Evolutionary conservation across 495 filamentous ascomycete species (phyloP), one percentile per base, ranked within the genome.

Genomic region (Aspergillus asperescens): DNA sequence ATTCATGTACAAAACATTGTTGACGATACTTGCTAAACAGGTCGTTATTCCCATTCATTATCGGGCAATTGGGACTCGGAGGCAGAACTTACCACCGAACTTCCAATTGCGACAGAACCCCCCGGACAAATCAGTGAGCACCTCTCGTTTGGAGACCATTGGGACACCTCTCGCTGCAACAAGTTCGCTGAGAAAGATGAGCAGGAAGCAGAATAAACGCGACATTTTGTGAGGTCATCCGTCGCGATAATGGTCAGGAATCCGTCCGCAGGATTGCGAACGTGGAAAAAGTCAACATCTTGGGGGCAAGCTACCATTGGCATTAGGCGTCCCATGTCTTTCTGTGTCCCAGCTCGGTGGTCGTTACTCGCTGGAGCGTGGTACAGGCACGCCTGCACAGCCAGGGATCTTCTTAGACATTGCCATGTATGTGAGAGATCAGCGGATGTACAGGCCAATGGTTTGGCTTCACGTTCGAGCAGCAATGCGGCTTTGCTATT

Each of bases 51-150:
- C n/a, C n/a, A 0, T 37, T 22, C 7, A 16, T 42, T 43, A 44
- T 24, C 29, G n/a, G n/a, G n/a, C n/a, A n/a, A n/a, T 2, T 6
- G 27, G 15, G n/a, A 32, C 18, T 42, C 4, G 13, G 34, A 24
- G 18, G 35, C 0, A 39, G 12, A 20, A 10, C 27, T 22, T 59
- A 59, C 57, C 52, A 15, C 52, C 48, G 38, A 59, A 59, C 32
- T 46, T 52, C 4, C 40, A 59, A 29, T 48, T 59, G 10, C 57
- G 57, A 45, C 48, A 53, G 24, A 52, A 56, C 23, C 57, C 57
- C 13, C 48, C 43, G 2, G 52, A 56, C 13, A 59, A 12, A 35
- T 59, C 57, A 7, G 6, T 49, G 35, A 55, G 10, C 3, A 44
- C 38, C 16, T 32, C 49, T 5, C 49, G 49, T 15, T 52, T 44